Conservation (phyloP, 441 rosid species). For the Erodium trifolium region DNA sequence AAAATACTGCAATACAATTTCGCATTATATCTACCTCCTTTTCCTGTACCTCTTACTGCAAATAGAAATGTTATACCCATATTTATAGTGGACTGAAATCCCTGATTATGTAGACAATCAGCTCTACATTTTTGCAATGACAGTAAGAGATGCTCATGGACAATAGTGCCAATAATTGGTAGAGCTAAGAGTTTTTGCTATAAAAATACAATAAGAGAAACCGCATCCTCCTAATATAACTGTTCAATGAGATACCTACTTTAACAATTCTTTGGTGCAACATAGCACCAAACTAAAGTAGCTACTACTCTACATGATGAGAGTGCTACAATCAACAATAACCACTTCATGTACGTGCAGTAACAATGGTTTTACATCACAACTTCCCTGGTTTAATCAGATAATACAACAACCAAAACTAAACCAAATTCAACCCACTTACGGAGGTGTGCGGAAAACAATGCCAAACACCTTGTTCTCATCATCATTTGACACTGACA, state of each 20-base stretch:
- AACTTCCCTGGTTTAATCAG: neutral
- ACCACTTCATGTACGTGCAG: neutral
- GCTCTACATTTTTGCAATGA: neutral
- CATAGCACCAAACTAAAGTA: neutral
- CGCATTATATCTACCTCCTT: neutral
- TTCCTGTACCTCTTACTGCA: neutral
- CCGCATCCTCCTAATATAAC: neutral
- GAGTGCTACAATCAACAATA: neutral
- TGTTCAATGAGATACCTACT: neutral
- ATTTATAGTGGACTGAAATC: neutral
- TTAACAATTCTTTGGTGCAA: neutral
- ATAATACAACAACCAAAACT: conserved; percentile 10
- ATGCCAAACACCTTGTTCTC: conserved; percentile 94
- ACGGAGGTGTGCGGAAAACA: conserved; percentile 92
- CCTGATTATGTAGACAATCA: neutral
- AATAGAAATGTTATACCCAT: neutral
- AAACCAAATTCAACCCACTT: conserved; percentile 24
- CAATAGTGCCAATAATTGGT: neutral
- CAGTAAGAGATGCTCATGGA: neutral
- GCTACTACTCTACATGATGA: neutral
- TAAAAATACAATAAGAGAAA: neutral
- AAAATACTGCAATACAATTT: neutral
- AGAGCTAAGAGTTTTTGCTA: conserved; percentile 1
- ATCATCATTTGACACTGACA: conserved; percentile 78
- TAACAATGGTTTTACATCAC: neutral